These are phyloP conservation scores for Clonostachys byssicola DNA, from an alignment of 2,329 filamentous ascomycete species.

Conservation along the genomic window DNA sequence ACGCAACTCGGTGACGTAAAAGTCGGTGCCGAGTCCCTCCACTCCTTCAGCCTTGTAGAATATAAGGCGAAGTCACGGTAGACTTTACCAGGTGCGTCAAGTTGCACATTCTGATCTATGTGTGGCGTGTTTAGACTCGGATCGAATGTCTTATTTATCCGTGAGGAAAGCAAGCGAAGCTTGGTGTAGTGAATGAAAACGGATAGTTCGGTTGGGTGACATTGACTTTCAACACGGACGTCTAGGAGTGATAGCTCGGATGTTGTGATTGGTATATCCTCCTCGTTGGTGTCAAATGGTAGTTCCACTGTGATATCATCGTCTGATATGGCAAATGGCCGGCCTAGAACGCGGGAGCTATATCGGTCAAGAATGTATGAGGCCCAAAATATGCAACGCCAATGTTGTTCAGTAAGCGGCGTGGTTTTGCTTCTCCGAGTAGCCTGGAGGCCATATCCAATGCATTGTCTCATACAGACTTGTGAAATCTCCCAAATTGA, in stretches of 20 bases:
- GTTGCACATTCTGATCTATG: no score
- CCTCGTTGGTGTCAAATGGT: conserved; percentile 18
- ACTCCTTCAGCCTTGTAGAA: no score
- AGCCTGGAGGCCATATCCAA: conserved; percentile 27
- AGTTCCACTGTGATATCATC: conserved; percentile 26
- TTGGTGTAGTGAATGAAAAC: conserved; percentile 30
- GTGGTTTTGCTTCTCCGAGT: conserved; percentile 1
- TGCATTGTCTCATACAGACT: conserved; percentile 31
- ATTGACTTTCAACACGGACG: no score
- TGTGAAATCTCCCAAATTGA: conserved; percentile 33
- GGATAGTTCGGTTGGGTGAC: no score
- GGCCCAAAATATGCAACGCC: conserved; percentile 35
- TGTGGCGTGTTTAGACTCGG: no score
- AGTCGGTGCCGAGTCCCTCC: no score
- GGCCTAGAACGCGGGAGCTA: conserved; percentile 31
- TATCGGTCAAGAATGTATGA: conserved; percentile 38
- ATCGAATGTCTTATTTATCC: no score
- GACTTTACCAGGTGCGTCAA: no score
- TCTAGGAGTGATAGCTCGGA: not conserved
- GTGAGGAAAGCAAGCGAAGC: conserved; percentile 32
- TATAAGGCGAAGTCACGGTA: no score
- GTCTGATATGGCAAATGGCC: conserved; percentile 34
- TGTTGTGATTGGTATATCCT: no score
- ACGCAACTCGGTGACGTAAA: no score
- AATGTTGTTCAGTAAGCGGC: conserved; percentile 25